A percentile compares a stretch with the other conserved stretches of the same genome.
These are phyloP conservation scores for Marasmius fiardii DNA, from an alignment of 1,284 basidiomycete species.

Conservation along the genomic window DNA sequence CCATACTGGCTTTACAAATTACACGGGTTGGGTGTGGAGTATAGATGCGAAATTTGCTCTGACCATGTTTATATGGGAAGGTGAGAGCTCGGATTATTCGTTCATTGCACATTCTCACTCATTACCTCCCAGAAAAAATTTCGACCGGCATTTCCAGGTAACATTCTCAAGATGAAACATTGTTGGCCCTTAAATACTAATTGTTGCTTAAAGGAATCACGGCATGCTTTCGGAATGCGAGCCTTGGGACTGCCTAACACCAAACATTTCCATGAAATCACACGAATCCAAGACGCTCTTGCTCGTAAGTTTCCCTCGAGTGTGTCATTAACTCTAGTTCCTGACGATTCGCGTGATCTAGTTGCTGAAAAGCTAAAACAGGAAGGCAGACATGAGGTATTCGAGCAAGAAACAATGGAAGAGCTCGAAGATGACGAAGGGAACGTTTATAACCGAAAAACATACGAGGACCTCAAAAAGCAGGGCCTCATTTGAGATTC, in stretches of 20 bases:
- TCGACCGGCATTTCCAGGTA: conserved; percentile 89
- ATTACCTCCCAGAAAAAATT: conserved; percentile 71
- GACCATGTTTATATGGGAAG: conserved; percentile 94
- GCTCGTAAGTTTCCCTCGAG: conserved; percentile 58
- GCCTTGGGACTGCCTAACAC: conserved; percentile 97
- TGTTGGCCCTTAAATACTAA: conserved; percentile 12
- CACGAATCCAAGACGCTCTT: conserved; percentile 93
- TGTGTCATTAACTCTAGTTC: neutral
- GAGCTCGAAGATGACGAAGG: conserved; percentile 97
- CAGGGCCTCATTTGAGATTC: conserved; percentile 72
- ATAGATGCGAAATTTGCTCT: conserved; percentile 97
- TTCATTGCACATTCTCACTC: conserved; percentile 7
- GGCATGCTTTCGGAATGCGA: conserved; percentile 98
- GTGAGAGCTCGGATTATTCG: conserved; percentile 34
- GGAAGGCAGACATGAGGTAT: conserved; percentile 89
- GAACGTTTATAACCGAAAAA: conserved; percentile 91
- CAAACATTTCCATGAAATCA: conserved; percentile 99
- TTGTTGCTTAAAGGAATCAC: conserved; percentile 67
- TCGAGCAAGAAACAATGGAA: conserved; percentile 91
- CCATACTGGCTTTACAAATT: conserved; percentile 99
- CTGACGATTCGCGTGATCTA: conserved; percentile 26
- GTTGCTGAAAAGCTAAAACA: conserved; percentile 95
- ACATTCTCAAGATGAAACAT: conserved; percentile 12
- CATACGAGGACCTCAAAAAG: conserved; percentile 89
- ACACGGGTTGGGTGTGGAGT: conserved; percentile 96